phyloP scores from a whole-genome alignment of 2,329 filamentous ascomycete genomes.

The Colletotrichum tofieldiae region DNA sequence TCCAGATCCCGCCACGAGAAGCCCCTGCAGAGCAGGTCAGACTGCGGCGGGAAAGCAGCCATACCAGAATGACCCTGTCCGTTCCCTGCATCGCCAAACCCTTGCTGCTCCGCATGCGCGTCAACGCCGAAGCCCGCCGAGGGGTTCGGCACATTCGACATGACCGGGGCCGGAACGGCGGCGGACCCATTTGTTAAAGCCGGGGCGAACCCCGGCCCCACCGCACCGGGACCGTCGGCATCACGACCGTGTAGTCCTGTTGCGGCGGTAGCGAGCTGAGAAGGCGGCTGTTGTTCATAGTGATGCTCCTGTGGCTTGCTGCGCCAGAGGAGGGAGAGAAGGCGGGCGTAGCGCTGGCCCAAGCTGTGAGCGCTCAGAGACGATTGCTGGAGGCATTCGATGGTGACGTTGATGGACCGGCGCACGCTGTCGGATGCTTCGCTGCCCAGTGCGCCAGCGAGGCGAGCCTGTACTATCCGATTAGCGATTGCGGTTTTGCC shows the following conservation, averaged over 20 bases:
- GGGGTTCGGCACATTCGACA: neutral
- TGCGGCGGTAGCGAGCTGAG: neutral
- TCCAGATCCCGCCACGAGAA: conserved; percentile 76
- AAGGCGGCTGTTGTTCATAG: neutral
- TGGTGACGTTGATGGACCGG: conserved; percentile 71
- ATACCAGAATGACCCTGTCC: conserved; percentile 47
- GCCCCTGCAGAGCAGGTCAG: conserved; percentile 60
- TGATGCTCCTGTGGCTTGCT: conserved; percentile 46
- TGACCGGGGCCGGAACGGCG: neutral
- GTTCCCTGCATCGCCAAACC: conserved; percentile 53
- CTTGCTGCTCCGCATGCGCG: conserved; percentile 12
- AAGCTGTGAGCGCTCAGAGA: conserved; percentile 72
- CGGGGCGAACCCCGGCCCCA: neutral
- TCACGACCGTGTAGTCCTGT: neutral
- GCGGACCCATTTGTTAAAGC: neutral
- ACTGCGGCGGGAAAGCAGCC: conserved; percentile 8
- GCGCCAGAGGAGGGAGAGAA: conserved; percentile 74
- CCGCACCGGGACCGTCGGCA: neutral
- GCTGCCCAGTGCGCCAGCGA: conserved; percentile 71
- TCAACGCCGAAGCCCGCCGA: neutral
- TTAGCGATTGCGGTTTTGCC: neutral
- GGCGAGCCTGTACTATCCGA: conserved; percentile 59
- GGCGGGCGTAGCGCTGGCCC: conserved; percentile 73
- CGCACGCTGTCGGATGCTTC: conserved; percentile 70
- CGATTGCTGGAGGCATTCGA: conserved; percentile 71